phyloP scores from a whole-genome alignment of 345 rosid species.

The Zanthoxylum bungeanum region DNA sequence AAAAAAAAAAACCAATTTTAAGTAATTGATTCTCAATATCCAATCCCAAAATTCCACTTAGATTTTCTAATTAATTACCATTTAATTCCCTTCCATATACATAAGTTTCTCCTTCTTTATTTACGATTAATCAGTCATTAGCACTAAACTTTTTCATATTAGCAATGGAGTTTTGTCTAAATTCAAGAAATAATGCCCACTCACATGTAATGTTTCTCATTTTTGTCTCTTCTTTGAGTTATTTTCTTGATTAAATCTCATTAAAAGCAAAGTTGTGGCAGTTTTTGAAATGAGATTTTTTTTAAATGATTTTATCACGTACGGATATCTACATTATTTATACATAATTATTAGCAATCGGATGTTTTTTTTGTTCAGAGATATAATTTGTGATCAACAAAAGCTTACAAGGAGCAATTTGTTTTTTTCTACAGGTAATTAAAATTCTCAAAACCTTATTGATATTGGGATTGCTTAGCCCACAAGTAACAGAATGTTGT shows the following conservation, averaged over 20 bases:
- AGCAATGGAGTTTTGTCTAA: conserved; percentile 9
- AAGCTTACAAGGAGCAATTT: no score
- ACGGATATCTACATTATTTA: background rate
- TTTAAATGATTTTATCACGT: background rate
- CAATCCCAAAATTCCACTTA: background rate
- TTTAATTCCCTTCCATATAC: background rate
- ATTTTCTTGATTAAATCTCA: background rate
- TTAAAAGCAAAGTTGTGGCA: background rate
- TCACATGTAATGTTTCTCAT: conserved; percentile 12
- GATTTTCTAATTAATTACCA: background rate
- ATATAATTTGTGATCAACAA: no score
- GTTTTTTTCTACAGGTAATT: conserved; percentile 20
- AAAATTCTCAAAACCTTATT: conserved; percentile 9
- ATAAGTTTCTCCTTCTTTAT: background rate
- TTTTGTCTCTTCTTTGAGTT: background rate
- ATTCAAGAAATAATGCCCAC: background rate
- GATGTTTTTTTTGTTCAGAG: no score
- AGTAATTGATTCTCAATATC: background rate
- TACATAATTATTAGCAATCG: background rate
- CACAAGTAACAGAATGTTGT: conserved; percentile 19
- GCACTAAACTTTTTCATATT: background rate
- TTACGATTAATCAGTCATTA: background rate
- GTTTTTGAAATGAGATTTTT: background rate
- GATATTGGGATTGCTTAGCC: conserved; percentile 21
- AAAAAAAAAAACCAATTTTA: background rate